A percentile compares a stretch with the other conserved stretches of the same genome.
phyloP scores from a whole-genome alignment of 805 yeast genomes.

The Clavispora vitiphila region DNA sequence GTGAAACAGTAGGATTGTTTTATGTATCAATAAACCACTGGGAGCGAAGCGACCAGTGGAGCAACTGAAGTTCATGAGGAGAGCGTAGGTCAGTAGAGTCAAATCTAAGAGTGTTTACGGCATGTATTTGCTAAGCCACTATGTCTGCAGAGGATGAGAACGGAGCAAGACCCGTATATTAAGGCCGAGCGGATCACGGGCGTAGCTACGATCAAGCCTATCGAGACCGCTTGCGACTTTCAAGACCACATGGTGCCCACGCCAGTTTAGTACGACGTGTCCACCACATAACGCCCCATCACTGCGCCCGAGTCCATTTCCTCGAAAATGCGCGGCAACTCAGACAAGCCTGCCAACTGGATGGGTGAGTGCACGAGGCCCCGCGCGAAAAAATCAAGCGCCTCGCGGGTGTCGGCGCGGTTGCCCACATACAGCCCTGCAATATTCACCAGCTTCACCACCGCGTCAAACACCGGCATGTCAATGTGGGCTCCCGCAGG shows the following conservation, averaged over 20 bases:
- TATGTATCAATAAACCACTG: background rate
- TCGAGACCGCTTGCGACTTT: too few species aligned
- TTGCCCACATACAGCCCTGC: constrained; percentile 10
- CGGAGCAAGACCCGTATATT: too few species aligned
- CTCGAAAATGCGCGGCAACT: constrained; percentile 7
- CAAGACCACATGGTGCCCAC: too few species aligned
- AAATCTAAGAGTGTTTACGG: too few species aligned
- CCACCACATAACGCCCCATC: constrained; percentile 11
- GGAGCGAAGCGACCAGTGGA: too few species aligned
- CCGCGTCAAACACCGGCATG: constrained; percentile 7
- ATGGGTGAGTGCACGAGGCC: constrained; percentile 8
- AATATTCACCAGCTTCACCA: constrained; percentile 6
- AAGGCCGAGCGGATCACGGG: too few species aligned
- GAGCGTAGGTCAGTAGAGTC: too few species aligned
- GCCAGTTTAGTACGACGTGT: constrained; percentile 6
- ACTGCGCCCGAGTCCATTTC: constrained; percentile 9
- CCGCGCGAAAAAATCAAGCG: constrained; percentile 10
- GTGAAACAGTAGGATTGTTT: background rate
- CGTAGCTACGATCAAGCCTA: too few species aligned
- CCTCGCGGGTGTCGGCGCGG: constrained; percentile 11
- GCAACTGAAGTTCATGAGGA: too few species aligned
- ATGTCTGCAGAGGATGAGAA: too few species aligned
- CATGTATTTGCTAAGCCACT: too few species aligned
- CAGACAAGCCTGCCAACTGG: constrained; percentile 10
- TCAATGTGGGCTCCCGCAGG: constrained; percentile 9